Base-by-base conservation (phyloP, 176 grass and related monocot genomes). In the Oryza australiensis region DNA sequence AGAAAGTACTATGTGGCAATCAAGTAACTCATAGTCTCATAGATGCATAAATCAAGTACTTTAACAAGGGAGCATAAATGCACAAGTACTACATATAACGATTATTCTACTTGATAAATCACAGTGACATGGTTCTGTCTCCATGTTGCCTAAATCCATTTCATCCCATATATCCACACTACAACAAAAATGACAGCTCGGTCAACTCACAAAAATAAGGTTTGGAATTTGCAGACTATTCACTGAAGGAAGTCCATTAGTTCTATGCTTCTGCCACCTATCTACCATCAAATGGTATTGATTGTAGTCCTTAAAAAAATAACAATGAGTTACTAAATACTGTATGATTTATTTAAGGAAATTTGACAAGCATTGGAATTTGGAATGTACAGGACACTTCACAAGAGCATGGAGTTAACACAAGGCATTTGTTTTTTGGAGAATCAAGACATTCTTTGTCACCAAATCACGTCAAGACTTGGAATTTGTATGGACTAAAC, bases 371-470 rank as follows among this genome's bases (percentile, higher is more conserved):
- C 43, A 46, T 14, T 46, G 43, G 13, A 15, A 14, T 46, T 12
- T 46, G 15, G 13, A 46, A 46, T 46, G 13, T 46, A 46, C 43
- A 9, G 43, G 15, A 14, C 43, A 46, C 15, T 46, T 14, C 43
- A 46, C 43, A 46, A 46, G 43, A 40, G 38, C 38, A 40, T 4
- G 13, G 43, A 46, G 43, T 46, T 46, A 15, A 46, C 43, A 46
- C 43, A 46, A 46, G 38, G 2, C 38, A 40, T 40, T 81, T 37
- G 60, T 30, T 64, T 65, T 59, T 73, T 46, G 24, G 16, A 8
- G 33, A 66, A 83, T 59, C 33, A 66, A 88, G 86, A 67, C 60
- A 70, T 7, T 40, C 62, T 40, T 68, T 48, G 16, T 62, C 26
- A 5, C 75, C 75, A 60, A 59, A 66, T 37, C 7, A 7, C 35